These are phyloP conservation scores for Paracoccidioides lutzii DNA, from an alignment of 2,329 filamentous ascomycete genomes.

Conservation along the genomic window DNA sequence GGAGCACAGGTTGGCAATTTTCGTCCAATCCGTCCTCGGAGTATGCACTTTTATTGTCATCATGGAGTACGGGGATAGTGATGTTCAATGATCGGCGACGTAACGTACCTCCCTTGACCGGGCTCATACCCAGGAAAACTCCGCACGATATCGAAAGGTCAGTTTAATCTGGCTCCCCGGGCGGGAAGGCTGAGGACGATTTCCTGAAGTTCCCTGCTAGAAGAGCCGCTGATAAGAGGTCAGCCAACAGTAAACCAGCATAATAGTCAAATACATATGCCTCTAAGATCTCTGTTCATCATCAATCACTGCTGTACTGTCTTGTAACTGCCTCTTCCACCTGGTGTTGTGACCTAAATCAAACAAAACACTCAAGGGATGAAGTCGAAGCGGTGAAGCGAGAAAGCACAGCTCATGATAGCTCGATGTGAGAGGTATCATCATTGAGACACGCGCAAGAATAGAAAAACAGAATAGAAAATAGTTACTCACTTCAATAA, in stretches of 20 bases:
- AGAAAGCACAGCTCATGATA: slow-evolving; percentile 22
- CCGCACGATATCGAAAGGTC: background rate
- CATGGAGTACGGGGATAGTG: background rate
- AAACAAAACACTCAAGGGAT: slow-evolving; percentile 19
- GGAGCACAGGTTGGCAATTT: slow-evolving; percentile 9
- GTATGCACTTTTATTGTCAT: slow-evolving; percentile 5
- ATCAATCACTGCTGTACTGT: slow-evolving; percentile 28
- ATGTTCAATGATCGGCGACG: background rate
- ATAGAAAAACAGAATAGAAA: background rate
- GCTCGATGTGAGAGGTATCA: slow-evolving; percentile 27
- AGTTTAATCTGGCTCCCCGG: background rate
- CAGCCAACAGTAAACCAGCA: background rate
- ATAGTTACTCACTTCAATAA: background rate
- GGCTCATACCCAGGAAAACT: background rate
- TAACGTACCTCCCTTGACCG: background rate
- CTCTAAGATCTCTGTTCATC: slow-evolving; percentile 38
- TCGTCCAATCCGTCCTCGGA: background rate
- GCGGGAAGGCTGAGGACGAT: background rate
- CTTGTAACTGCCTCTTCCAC: slow-evolving; percentile 26
- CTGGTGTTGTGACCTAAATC: slow-evolving; percentile 8
- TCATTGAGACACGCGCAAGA: slow-evolving; percentile 24
- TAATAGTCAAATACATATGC: slow-evolving; percentile 8
- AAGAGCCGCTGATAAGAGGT: background rate
- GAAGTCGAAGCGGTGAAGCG: slow-evolving; percentile 16
- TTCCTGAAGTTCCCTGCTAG: background rate